Conservation (phyloP, 108 stramenopile genomes). For the Nitzschia sp. region DNA sequence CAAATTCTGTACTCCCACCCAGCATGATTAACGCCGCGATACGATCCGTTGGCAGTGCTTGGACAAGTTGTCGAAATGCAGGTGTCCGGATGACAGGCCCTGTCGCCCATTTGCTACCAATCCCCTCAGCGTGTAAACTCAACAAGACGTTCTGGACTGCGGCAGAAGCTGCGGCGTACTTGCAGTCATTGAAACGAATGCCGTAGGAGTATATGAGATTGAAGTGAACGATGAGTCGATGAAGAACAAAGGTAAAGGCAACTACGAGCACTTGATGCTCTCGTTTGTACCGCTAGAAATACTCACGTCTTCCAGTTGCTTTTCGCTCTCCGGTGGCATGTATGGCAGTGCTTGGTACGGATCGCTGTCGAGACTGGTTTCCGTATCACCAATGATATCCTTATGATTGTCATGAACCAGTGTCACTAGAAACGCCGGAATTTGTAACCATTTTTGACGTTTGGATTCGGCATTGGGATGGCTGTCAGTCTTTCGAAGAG, state of each 20-base stretch:
- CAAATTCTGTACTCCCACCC: conserved; percentile 30
- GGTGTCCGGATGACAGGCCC: conserved; percentile 63
- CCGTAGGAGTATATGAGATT: background rate
- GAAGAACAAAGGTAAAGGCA: background rate
- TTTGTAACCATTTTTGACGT: conserved; percentile 59
- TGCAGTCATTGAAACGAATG: background rate
- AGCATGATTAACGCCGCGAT: conserved; percentile 77
- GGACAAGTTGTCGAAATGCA: conserved; percentile 68
- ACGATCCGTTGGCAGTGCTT: conserved; percentile 48
- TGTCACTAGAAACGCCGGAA: conserved; percentile 73
- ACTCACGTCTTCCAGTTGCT: conserved; percentile 71
- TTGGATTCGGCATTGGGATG: conserved; percentile 49
- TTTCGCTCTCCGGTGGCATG: conserved; percentile 49
- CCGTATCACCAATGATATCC: background rate
- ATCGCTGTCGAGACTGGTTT: background rate
- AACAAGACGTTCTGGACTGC: conserved; percentile 71
- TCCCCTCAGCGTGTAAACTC: conserved; percentile 62
- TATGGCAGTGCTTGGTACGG: conserved; percentile 49
- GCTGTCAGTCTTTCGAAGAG: conserved; percentile 17
- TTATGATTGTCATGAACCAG: conserved; percentile 49
- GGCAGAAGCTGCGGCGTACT: conserved; percentile 73
- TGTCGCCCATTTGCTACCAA: conserved; percentile 76
- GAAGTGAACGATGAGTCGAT: background rate
- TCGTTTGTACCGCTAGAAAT: background rate
- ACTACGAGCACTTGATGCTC: background rate